phyloP scores from a whole-genome alignment of 257 asterid species.

The Solanum arcanum region DNA sequence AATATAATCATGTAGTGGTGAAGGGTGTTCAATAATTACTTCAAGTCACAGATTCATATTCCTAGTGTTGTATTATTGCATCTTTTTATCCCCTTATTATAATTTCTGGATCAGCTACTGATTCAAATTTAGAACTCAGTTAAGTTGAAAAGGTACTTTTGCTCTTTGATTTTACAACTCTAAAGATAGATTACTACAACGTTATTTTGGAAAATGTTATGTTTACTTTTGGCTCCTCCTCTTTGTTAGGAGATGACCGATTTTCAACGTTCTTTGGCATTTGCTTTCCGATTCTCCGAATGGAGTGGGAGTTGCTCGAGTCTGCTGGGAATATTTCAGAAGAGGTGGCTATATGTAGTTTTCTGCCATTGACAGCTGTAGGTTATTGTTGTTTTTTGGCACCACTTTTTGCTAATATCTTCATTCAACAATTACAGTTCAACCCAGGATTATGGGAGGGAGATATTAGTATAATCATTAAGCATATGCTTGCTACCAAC shows the following conservation, averaged over 20 bases:
- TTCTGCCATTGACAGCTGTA: background rate
- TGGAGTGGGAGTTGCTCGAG: slow-evolving; percentile 55
- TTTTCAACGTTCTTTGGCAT: slow-evolving; percentile 30
- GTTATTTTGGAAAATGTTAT: background rate
- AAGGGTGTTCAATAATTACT: background rate
- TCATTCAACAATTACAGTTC: slow-evolving; percentile 27
- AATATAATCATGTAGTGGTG: background rate
- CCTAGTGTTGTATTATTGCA: background rate
- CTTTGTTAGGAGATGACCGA: slow-evolving; percentile 9
- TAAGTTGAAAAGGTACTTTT: background rate
- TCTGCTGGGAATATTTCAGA: slow-evolving; percentile 17
- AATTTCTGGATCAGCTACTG: background rate
- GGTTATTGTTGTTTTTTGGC: background rate
- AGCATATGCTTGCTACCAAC: slow-evolving; percentile 28
- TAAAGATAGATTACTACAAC: background rate
- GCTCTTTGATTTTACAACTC: background rate
- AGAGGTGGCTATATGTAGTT: background rate
- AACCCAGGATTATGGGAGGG: slow-evolving; percentile 27
- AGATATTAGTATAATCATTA: slow-evolving; percentile 42
- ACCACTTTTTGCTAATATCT: slow-evolving; percentile 1
- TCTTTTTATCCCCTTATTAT: background rate
- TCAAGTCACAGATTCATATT: background rate
- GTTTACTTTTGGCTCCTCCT: background rate
- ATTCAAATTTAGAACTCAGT: background rate
- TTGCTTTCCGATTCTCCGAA: slow-evolving; percentile 48